Evolutionary conservation across 805 yeast species (phyloP).

Genomic region (Lipomyces anomalus): DNA sequence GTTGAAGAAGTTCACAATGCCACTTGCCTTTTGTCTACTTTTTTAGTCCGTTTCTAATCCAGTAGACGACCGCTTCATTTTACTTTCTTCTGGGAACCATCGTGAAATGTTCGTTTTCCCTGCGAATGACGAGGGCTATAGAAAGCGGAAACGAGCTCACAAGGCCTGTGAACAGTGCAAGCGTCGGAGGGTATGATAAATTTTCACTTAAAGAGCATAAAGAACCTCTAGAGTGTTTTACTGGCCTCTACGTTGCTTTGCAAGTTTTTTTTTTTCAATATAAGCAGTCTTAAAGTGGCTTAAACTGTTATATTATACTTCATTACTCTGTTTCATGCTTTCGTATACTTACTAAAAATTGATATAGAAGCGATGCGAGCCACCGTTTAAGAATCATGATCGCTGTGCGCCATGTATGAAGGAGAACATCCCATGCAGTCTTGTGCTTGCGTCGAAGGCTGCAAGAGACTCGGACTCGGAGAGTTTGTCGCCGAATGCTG

Average conservation of each 20-base stretch:
- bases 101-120: slow-evolving; percentile 44
- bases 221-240: slow-evolving; percentile 5
- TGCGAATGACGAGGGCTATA: slow-evolving; percentile 39
- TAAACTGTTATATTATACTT: not conserved
- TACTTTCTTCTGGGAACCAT: no score
- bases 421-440: slow-evolving; percentile 31
- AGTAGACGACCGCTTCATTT: no score
- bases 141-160: slow-evolving; percentile 40
- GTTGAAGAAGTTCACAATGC: no score
- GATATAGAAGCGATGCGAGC: slow-evolving; percentile 31
- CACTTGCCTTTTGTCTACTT: no score
- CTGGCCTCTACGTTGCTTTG: not conserved
- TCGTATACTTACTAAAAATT: no score
- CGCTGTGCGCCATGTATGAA: slow-evolving; percentile 34
- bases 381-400: slow-evolving; percentile 27
- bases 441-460: slow-evolving; percentile 6
- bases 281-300: no score
- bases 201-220: no score
- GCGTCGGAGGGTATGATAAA: slow-evolving; percentile 30
- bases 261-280: slow-evolving; percentile 1
- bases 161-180: slow-evolving; percentile 41
- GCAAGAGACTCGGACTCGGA: not conserved
- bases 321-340: not conserved
- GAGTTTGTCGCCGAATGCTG: not conserved
- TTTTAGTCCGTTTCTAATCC: no score